Conservation (phyloP, 345 rosid species). For the Lenwebbia sp. region DNA sequence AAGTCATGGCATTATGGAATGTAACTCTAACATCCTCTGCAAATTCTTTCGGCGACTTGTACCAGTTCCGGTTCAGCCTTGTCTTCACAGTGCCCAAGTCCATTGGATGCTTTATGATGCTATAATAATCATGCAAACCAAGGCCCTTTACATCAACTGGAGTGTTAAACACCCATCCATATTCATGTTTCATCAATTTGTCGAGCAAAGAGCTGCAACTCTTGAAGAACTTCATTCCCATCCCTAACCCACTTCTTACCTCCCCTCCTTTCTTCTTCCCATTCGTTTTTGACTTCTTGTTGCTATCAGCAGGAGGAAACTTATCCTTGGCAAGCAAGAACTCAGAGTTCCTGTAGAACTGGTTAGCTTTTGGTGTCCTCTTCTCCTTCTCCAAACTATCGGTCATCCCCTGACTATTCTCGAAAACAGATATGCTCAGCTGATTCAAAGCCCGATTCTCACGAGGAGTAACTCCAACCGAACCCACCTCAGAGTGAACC, state of each 20-base stretch:
- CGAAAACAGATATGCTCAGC: conserved; percentile 55
- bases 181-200: conserved; percentile 86
- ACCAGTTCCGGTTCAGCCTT: conserved; percentile 58
- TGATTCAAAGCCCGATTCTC: conserved; percentile 73
- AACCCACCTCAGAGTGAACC: conserved; percentile 52
- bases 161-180: conserved; percentile 91
- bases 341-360: conserved; percentile 84
- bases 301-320: conserved; percentile 94
- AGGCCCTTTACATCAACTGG: conserved; percentile 84
- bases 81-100: conserved; percentile 89
- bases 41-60: conserved; percentile 85
- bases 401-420: conserved; percentile 51
- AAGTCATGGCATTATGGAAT: conserved; percentile 86
- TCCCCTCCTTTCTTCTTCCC: conserved; percentile 73
- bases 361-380: conserved; percentile 97
- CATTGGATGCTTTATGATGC: conserved; percentile 85
- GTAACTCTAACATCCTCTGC: conserved; percentile 99
- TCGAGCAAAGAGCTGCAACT: conserved; percentile 73
- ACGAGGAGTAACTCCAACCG: conserved; percentile 34
- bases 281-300: conserved; percentile 76
- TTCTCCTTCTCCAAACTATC: conserved; percentile 90
- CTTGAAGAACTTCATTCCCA: conserved; percentile 52
- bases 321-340: conserved; percentile 95
- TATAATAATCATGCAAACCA: conserved; percentile 77
- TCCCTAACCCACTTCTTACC: conserved; percentile 40